Percentiles rank a stretch among this genome's conserved stretches.
These are phyloP conservation scores for Tephrocybe sp. DNA, from an alignment of 768 basidiomycete genomes.

Conservation along the genomic window DNA sequence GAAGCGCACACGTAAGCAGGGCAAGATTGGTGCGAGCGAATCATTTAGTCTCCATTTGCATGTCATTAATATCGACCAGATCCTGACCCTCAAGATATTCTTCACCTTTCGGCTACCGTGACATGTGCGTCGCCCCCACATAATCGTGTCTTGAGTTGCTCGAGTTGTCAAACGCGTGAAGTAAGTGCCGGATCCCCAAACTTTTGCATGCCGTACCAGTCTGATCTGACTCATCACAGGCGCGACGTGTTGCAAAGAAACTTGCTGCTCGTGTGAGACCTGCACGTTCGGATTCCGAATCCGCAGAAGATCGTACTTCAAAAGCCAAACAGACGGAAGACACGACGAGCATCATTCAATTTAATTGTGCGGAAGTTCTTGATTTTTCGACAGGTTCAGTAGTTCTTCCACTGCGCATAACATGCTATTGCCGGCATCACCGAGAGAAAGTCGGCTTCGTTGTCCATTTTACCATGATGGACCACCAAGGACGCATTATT, in stretches of 20 bases:
- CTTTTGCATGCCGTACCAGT: slow-evolving; percentile 5
- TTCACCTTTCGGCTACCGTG: slow-evolving; percentile 70
- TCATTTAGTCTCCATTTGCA: slow-evolving; percentile 4
- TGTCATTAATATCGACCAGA: slow-evolving; percentile 41
- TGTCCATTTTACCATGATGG: slow-evolving; percentile 83
- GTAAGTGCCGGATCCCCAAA: slow-evolving; percentile 34
- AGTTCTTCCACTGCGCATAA: slow-evolving; percentile 89
- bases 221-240: slow-evolving; percentile 40
- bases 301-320: slow-evolving; percentile 50
- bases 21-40: slow-evolving; percentile 62
- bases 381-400: slow-evolving; percentile 87
- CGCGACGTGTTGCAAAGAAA: slow-evolving; percentile 87
- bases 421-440: slow-evolving; percentile 98
- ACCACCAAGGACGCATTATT: slow-evolving; percentile 74
- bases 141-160: slow-evolving; percentile 74
- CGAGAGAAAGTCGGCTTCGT: slow-evolving; percentile 95
- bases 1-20: slow-evolving; percentile 78
- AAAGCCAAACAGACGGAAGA: slow-evolving; percentile 58
- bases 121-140: slow-evolving; percentile 81
- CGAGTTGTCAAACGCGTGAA: slow-evolving; percentile 87
- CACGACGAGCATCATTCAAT: slow-evolving; percentile 85
- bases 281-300: slow-evolving; percentile 71
- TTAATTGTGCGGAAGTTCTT: slow-evolving; percentile 89
- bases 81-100: slow-evolving; percentile 62
- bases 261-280: slow-evolving; percentile 82